Percentiles rank a stretch among this genome's conserved stretches.
These are phyloP conservation scores for Starmerella floricola DNA, from an alignment of 805 yeast species.

Conservation along the genomic window DNA sequence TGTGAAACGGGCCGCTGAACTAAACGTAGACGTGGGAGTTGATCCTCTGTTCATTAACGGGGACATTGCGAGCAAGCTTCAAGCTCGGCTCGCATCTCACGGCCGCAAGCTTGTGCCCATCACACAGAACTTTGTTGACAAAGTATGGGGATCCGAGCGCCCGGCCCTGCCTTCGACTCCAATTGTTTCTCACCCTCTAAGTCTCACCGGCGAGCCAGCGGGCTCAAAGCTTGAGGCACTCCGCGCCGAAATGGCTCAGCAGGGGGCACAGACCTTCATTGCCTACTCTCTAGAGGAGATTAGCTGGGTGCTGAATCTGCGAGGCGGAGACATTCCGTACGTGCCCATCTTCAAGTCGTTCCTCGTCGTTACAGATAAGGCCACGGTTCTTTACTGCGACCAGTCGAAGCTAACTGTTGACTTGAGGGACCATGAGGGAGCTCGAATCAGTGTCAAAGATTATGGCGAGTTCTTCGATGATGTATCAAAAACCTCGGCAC, in stretches of 20 bases:
- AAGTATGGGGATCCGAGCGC: constrained; percentile 54
- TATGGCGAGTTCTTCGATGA: constrained; percentile 10
- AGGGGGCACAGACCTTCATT: constrained; percentile 35
- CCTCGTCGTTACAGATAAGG: constrained; percentile 34
- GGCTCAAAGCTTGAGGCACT: constrained; percentile 42
- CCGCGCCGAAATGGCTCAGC: constrained; percentile 24
- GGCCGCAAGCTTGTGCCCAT: constrained; percentile 40
- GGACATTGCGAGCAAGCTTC: constrained; percentile 28
- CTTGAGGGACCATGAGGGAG: constrained; percentile 18
- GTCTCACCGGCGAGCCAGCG: constrained; percentile 56
- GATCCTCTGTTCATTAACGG: constrained; percentile 61
- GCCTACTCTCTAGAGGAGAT: constrained; percentile 70
- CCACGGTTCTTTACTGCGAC: constrained; percentile 44
- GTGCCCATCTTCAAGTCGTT: constrained; percentile 80
- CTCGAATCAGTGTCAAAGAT: neutral
- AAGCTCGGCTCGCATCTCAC: constrained; percentile 20
- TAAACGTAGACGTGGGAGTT: constrained; percentile 49
- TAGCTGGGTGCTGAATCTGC: constrained; percentile 79
- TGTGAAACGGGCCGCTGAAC: constrained; percentile 39
- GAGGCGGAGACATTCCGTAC: constrained; percentile 72
- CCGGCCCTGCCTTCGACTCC: constrained; percentile 47
- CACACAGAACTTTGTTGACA: constrained; percentile 56
- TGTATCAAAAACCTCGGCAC: neutral
- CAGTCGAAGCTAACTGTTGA: neutral
- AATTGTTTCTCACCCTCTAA: constrained; percentile 39